Conservation (phyloP, 306 rosid species). For the Quercus cerris region DNA sequence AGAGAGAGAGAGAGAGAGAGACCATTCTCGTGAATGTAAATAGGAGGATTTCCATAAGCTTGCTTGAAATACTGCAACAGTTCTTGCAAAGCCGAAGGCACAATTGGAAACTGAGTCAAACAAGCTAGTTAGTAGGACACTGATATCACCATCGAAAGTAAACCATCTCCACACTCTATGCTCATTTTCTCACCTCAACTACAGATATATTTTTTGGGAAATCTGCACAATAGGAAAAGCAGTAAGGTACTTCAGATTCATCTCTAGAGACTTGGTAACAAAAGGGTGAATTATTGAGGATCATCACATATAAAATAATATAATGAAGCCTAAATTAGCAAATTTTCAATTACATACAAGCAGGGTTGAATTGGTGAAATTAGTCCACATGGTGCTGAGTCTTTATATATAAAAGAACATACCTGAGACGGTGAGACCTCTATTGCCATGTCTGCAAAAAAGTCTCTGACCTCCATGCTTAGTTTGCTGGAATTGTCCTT, state of each 20-base stretch:
- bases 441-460: conserved; percentile 28
- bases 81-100: conserved; percentile 27
- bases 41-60: conserved; percentile 34
- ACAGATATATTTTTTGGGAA: not conserved
- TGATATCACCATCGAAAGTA: not conserved
- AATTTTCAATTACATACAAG: not conserved
- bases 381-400: not conserved
- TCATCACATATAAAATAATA: not conserved
- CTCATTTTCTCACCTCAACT: conserved; percentile 23
- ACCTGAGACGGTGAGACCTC: not conserved
- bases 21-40: conserved; percentile 61
- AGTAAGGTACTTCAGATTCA: not conserved
- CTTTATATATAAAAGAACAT: conserved; percentile 3
- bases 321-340: not conserved
- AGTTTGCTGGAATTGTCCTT: conserved; percentile 35
- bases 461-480: conserved; percentile 35
- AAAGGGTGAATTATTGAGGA: not conserved
- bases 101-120: conserved; percentile 30
- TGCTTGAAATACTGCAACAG: conserved; percentile 33
- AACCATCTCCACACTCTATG: not conserved
- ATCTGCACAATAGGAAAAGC: not conserved
- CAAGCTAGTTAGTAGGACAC: not conserved
- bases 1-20: not conserved
- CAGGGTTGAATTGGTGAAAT: not conserved
- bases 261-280: not conserved